A percentile compares a stretch with the other conserved stretches of the same genome.
phyloP scores from a whole-genome alignment of 805 yeast species.

The Aciculoconidium aculeatum region DNA sequence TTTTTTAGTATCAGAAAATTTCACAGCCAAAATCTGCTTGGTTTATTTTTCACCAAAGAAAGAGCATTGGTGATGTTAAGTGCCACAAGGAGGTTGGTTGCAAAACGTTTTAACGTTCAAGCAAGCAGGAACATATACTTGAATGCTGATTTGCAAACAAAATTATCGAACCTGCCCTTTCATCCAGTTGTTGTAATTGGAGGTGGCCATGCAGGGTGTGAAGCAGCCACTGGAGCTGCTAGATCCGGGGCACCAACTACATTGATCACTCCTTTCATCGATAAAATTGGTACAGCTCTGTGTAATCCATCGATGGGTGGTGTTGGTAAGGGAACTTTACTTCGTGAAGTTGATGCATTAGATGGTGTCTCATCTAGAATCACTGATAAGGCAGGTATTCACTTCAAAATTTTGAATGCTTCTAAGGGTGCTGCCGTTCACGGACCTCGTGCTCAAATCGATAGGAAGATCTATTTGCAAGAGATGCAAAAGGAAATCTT shows the following conservation, averaged over 20 bases:
- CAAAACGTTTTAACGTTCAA: no score
- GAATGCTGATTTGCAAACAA: constrained; percentile 29
- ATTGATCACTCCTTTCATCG: constrained; percentile 68
- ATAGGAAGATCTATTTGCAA: constrained; percentile 65
- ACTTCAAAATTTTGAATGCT: constrained; percentile 77
- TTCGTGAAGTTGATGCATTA: constrained; percentile 91
- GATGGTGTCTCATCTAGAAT: constrained; percentile 86
- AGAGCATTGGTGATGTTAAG: no score
- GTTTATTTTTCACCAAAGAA: no score
- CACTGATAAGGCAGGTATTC: constrained; percentile 92
- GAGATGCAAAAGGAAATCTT: constrained; percentile 73
- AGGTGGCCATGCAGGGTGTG: constrained; percentile 99
- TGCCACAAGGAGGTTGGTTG: no score
- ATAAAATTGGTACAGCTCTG: constrained; percentile 87
- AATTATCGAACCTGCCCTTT: constrained; percentile 22
- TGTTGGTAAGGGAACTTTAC: constrained; percentile 90
- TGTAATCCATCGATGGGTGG: constrained; percentile 99
- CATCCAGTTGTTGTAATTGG: constrained; percentile 85
- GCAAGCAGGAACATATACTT: no score
- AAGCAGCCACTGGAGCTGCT: constrained; percentile 92
- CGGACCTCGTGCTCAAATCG: constrained; percentile 98
- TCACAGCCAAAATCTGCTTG: no score
- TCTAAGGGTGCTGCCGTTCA: constrained; percentile 96
- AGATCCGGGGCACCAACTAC: constrained; percentile 69
- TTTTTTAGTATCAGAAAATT: constrained; percentile 1